Conservation (phyloP, 441 rosid genomes). For the Gossypium gossypioides region DNA sequence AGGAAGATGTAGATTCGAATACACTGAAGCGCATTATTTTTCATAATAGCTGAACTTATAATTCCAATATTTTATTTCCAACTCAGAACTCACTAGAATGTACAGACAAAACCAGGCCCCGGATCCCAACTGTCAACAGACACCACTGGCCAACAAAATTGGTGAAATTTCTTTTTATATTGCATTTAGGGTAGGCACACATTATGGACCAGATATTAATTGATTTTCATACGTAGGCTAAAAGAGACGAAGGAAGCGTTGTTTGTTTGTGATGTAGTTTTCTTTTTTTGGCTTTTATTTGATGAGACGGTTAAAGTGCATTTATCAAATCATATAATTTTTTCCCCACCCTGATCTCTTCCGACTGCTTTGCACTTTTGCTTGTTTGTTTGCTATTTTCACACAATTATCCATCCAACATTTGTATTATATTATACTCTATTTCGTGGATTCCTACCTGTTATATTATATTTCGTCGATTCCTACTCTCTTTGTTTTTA, state of each 20-base stretch:
- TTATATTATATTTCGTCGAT: neutral
- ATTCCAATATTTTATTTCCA: neutral
- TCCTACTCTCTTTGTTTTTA: neutral
- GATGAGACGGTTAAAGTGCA: neutral
- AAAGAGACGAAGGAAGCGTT: no score
- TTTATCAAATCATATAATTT: neutral
- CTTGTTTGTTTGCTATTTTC: neutral
- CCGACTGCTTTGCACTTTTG: slow-evolving; percentile 6
- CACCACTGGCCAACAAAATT: neutral
- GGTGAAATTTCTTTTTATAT: neutral
- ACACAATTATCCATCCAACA: neutral
- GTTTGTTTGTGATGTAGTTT: neutral
- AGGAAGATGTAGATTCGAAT: rapidly evolving
- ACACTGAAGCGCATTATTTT: no score
- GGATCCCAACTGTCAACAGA: neutral
- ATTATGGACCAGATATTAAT: neutral
- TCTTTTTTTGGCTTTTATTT: neutral
- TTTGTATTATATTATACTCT: neutral
- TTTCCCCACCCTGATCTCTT: neutral
- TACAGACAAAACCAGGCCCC: neutral
- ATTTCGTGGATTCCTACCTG: neutral
- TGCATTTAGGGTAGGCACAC: neutral
- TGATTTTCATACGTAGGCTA: neutral
- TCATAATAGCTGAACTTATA: no score
- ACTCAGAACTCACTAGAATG: neutral